Base-by-base conservation (phyloP, 73 alveolate species). In the Paraurostyla sp. region DNA sequence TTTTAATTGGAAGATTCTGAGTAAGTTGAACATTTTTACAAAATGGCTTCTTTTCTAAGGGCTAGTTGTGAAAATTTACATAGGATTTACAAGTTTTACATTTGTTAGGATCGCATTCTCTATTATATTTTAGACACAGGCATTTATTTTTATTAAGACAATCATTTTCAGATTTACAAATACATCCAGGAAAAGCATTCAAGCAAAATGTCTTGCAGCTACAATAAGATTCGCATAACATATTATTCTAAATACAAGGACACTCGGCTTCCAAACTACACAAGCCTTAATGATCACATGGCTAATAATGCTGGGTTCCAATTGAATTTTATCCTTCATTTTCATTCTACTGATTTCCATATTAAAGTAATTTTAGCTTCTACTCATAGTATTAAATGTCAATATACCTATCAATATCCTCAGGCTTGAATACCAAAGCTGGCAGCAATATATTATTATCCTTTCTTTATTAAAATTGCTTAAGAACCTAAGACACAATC, bases 21-120 rank as follows among this genome's bases (percentile, higher is more conserved):
- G 60, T 13, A 15, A 65, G 41, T 6, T 3, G 50, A 9, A 73
- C 87, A 73, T 48, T 45, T 27, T 48, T 73, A 32, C 71, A 50
- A n/a, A 73, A 49, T n/a, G n/a, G n/a, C n/a, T n/a, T n/a, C n/a
- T n/a, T n/a, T n/a, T n/a, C n/a, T n/a, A n/a, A n/a, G n/a, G 27
- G 83, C 51, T 32, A 2, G 41, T 38, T 43, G 2, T 38, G 83
- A 50, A n/a, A n/a, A n/a, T 20, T 45, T 1, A 73, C 38, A 50
- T 48, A 73, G 23, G 87, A 73, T 73, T 45, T 73, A 71, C 87
- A 73, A 11, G 43, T 27, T 73, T 38, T 42, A 50, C 87, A 73
- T 30, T 73, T 73, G 42, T 73, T 73, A 11, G 87, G 87, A 29
- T 73, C 87, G 42, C 87, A 73, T 50, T 73, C 87, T 25, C 87